A percentile compares a stretch with the other conserved stretches of the same genome.
These are phyloP conservation scores for Aspergillus sp. DNA, from an alignment of 2,329 filamentous ascomycete species.

Conservation along the genomic window DNA sequence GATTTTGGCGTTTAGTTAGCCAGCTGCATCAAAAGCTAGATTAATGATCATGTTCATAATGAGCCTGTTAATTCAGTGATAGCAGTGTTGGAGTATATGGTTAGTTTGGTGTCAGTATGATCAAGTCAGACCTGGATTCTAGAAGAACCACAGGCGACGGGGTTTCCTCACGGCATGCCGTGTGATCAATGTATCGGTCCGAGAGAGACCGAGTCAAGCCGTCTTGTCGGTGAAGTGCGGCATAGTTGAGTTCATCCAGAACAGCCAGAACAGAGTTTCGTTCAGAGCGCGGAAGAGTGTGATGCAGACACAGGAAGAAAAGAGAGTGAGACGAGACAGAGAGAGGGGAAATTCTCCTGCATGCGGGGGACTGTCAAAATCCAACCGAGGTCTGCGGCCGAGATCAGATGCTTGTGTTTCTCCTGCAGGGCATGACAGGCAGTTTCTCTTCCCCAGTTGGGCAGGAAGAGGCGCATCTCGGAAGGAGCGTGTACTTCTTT, in stretches of 20 bases:
- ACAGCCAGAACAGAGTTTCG: not conserved
- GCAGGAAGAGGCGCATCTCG: no score
- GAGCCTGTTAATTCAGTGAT: conserved; percentile 4
- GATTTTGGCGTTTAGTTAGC: conserved; percentile 19
- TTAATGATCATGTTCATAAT: conserved; percentile 32
- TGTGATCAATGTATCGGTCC: no score
- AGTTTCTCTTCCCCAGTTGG: not conserved
- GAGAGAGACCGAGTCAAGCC: no score
- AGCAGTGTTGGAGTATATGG: not conserved
- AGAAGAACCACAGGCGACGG: no score
- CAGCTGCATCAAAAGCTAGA: conserved; percentile 19
- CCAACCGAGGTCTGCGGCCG: not conserved
- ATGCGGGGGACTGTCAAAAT: not conserved
- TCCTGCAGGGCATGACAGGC: not conserved
- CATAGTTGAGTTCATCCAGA: no score
- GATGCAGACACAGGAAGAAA: not conserved
- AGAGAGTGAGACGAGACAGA: not conserved
- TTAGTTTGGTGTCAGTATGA: not conserved
- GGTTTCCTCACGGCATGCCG: no score
- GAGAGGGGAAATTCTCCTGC: not conserved
- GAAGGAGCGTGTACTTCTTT: no score
- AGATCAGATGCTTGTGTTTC: not conserved
- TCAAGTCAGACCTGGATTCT: no score
- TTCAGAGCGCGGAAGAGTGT: not conserved
- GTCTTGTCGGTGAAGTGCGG: no score